Evolutionary conservation across 2,329 filamentous ascomycete species (phyloP), one percentile per base, ranked within the genome.

Genomic region (Leptographium wingfieldii): DNA sequence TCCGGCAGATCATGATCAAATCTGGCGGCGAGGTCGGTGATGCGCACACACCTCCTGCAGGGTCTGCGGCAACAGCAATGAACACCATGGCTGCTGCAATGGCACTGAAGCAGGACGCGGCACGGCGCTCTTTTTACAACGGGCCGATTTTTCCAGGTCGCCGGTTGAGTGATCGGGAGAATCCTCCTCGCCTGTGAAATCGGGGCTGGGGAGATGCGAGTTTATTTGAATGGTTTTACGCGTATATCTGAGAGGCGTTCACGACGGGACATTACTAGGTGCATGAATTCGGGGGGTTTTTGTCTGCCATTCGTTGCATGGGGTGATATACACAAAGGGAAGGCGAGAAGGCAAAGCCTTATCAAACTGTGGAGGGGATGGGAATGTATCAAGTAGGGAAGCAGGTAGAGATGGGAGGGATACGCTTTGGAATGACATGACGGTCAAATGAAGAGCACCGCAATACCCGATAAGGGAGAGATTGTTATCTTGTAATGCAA

Each of bases 111-210:
- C 51, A 56, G 52, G 53, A 52, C 6, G 43, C 51, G 38, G 35
- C 10, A 14, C 56, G 46, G 11, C 48, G 48, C 4, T 22, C 43
- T 11, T 22, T 22, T 27, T 14, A 51, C 54, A 3, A 29, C 35
- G 12, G 53, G 33, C 6, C 16, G 56, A 16, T n/a, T 12, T n/a
- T 61, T 40, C 58, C 61, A 0, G 40, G 55, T 2, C 60, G 64
- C 2, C 62, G 63, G 16, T 31, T 61, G 46, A 63, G 63, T 25
- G 63, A 65, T 54, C 61, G 64, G 2, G 63, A 63, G 57, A 65
- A 64, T 29, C 63, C 64, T 1, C 63, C 64, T 0, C 60, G 63
- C 2, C 59, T 66, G 5, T 65, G 57, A 60, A 14, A 16, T 22
- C 29, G 19, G 3, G 11, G 1, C 6, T 25, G 14, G 27, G 5